phyloP scores from a whole-genome alignment of 257 asterid genomes.

The Fraxinus americana region DNA sequence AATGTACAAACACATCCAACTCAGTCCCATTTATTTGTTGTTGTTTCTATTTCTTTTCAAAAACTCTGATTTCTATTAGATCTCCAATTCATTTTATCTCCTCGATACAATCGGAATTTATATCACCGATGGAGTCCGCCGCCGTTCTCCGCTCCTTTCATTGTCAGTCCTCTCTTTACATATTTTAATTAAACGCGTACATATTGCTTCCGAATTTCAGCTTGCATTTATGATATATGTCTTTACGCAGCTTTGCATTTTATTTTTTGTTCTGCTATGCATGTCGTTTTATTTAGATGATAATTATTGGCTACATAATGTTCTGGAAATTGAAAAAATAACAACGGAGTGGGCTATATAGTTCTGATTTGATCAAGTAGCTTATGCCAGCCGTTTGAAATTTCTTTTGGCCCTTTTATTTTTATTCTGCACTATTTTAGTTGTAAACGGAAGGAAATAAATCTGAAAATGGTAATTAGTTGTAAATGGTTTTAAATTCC shows the following conservation, averaged over 20 bases:
- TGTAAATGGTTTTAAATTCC: constrained; percentile 8
- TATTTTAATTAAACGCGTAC: neutral
- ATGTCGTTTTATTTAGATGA: neutral
- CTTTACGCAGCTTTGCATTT: neutral
- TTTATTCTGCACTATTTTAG: constrained; percentile 21
- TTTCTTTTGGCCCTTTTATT: neutral
- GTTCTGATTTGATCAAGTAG: neutral
- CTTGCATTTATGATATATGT: constrained; percentile 27
- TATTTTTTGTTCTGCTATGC: neutral
- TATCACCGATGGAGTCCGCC: constrained; percentile 67
- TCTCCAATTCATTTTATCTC: constrained; percentile 35
- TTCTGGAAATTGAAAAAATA: neutral
- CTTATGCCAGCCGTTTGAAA: neutral
- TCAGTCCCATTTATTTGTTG: constrained; percentile 1
- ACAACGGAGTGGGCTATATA: neutral
- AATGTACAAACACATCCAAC: constrained; percentile 33
- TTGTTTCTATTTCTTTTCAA: constrained; percentile 9
- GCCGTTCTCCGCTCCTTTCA: constrained; percentile 71
- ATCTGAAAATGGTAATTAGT: constrained; percentile 15
- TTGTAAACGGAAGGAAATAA: neutral
- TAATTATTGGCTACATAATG: neutral
- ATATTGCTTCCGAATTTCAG: constrained; percentile 21
- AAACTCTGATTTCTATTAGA: constrained; percentile 22
- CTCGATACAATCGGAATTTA: constrained; percentile 22
- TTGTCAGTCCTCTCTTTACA: constrained; percentile 33